Evolutionary conservation across 805 yeast species (phyloP).

Genomic region (Blastobotrys attinorum): DNA sequence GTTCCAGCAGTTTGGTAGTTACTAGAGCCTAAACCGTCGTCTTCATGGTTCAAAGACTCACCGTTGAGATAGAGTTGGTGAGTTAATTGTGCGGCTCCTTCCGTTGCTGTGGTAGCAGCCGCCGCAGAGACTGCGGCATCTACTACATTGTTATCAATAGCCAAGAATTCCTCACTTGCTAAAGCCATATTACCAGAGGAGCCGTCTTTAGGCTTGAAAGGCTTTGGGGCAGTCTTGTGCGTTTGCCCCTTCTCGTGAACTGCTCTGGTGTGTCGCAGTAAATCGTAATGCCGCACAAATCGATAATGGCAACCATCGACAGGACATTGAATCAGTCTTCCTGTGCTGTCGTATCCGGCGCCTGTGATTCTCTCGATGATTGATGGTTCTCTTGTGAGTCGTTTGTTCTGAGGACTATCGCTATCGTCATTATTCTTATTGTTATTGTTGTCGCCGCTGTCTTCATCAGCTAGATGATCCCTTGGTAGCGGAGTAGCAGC

Average conservation of each 20-base stretch:
- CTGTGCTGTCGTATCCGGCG: slow-evolving; percentile 24
- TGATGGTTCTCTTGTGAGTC: slow-evolving; percentile 11
- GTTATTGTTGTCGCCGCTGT: background rate
- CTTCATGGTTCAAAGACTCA: background rate
- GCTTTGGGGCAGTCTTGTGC: no score
- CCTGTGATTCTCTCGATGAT: slow-evolving; percentile 31
- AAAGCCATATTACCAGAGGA: no score
- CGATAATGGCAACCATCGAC: slow-evolving; percentile 26
- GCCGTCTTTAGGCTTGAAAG: no score
- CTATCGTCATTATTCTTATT: no score
- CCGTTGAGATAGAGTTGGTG: background rate
- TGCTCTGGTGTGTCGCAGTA: slow-evolving; percentile 28
- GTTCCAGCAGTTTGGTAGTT: no score
- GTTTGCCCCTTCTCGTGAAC: no score
- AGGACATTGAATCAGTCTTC: slow-evolving; percentile 27
- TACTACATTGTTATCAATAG: background rate
- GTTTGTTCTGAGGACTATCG: background rate
- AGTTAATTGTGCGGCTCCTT: no score
- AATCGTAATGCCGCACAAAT: slow-evolving; percentile 32
- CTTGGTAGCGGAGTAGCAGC: slow-evolving; percentile 1
- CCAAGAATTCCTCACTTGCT: background rate
- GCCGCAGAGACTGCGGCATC: no score
- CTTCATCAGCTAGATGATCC: no score
- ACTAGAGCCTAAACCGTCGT: background rate
- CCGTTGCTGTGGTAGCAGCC: no score